phyloP scores from a whole-genome alignment of 179 eudicot species.

The Pouteria campechiana region DNA sequence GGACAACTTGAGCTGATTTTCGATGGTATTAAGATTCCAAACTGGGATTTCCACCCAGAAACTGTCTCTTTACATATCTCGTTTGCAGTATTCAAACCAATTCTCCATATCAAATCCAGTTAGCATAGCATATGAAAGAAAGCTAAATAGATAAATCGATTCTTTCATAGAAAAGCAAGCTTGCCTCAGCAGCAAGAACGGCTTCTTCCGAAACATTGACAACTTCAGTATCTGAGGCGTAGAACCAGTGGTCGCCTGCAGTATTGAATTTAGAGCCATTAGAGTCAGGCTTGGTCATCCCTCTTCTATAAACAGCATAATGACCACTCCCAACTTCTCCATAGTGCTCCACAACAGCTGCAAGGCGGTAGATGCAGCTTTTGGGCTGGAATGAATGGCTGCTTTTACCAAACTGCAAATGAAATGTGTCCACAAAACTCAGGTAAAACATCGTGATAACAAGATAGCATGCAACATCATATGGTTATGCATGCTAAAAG shows the following conservation, averaged over 20 bases:
- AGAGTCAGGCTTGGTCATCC: conserved; percentile 9
- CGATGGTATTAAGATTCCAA: too few species aligned
- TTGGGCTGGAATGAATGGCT: conserved; percentile 5
- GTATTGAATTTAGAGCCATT: conserved; percentile 8
- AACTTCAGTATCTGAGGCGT: conserved; percentile 69
- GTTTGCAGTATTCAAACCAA: too few species aligned
- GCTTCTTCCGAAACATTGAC: conserved; percentile 43
- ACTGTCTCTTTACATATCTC: too few species aligned
- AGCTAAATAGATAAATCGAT: too few species aligned
- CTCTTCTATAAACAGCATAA: conserved; percentile 78
- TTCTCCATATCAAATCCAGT: too few species aligned
- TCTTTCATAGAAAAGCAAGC: conserved; percentile 76
- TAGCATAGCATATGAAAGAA: too few species aligned
- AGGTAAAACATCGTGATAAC: too few species aligned
- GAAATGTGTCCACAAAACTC: too few species aligned
- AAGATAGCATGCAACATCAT: too few species aligned
- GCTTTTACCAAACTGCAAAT: conserved; percentile 20
- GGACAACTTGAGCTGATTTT: too few species aligned
- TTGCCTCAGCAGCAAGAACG: conserved; percentile 70
- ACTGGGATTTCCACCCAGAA: too few species aligned
- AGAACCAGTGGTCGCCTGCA: conserved; percentile 37
- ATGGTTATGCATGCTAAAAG: too few species aligned
- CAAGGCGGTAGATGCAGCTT: conserved; percentile 39
- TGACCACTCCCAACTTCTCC: conserved; percentile 76
- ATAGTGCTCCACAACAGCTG: conserved; percentile 79